Evolutionary conservation across 1,284 basidiomycete species (phyloP).

Genomic region (Fomitopsis betulina): DNA sequence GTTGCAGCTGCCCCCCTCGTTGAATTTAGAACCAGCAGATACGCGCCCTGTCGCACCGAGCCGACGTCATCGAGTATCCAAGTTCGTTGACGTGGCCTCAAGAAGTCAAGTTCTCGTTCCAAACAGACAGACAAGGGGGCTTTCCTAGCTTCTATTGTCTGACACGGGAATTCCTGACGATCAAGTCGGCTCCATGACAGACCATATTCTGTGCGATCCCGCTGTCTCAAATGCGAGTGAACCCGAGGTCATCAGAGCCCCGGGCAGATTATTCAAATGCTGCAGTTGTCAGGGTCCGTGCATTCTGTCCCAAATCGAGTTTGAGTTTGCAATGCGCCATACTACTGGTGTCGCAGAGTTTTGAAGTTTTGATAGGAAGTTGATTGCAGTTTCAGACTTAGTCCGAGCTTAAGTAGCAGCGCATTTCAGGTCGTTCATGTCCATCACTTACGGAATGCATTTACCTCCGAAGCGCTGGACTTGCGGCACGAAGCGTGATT

Average conservation of each 20-base stretch:
- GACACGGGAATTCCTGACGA: not conserved
- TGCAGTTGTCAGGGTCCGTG: not conserved
- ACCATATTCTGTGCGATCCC: not conserved
- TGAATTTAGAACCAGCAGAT: not conserved
- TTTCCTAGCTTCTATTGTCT: not conserved
- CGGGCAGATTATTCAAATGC: constrained; percentile 1
- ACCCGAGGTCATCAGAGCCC: constrained; percentile 2
- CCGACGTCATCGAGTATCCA: not conserved
- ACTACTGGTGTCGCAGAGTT: not conserved
- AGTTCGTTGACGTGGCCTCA: not conserved
- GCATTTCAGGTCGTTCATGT: constrained; percentile 3
- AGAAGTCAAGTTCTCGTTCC: not conserved
- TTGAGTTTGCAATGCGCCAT: not conserved
- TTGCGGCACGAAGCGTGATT: constrained; percentile 19
- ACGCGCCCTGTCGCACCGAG: not conserved
- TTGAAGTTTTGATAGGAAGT: constrained; percentile 1
- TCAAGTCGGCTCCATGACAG: too few relatives aligned
- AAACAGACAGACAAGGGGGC: not conserved
- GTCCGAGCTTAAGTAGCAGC: constrained; percentile 3
- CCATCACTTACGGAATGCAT: constrained; percentile 3
- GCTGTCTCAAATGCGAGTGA: not conserved
- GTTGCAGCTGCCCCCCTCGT: not conserved
- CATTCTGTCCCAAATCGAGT: not conserved
- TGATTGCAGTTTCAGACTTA: constrained; percentile 3
- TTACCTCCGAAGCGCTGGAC: constrained; percentile 11